phyloP scores from a whole-genome alignment of 2,329 filamentous ascomycete species.

The Colletotrichum orchidophilum region DNA sequence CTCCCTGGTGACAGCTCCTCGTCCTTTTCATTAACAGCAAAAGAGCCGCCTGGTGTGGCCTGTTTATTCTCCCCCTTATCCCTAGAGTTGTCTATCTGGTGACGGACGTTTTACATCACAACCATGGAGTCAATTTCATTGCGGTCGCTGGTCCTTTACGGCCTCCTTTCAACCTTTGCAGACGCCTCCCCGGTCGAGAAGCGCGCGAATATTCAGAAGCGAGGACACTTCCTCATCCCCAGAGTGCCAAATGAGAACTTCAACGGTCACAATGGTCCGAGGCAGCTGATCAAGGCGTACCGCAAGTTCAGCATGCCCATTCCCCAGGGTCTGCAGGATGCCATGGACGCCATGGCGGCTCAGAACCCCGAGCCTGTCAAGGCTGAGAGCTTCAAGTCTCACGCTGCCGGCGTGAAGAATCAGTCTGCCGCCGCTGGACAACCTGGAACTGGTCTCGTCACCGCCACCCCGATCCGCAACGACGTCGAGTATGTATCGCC shows the following conservation, averaged over 20 bases:
- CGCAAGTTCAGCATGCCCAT: constrained; percentile 71
- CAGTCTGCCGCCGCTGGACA: constrained; percentile 22
- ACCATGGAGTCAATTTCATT: constrained; percentile 25
- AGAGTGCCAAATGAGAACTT: constrained; percentile 65
- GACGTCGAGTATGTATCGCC: constrained; percentile 77
- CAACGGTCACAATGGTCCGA: constrained; percentile 63
- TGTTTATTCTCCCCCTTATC: not conserved
- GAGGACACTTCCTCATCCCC: constrained; percentile 68
- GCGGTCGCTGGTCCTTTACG: constrained; percentile 30
- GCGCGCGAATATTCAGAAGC: constrained; percentile 51
- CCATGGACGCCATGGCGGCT: constrained; percentile 39
- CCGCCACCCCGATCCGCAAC: constrained; percentile 70
- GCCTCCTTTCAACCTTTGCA: constrained; percentile 39
- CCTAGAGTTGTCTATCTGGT: constrained; percentile 10
- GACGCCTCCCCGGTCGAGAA: constrained; percentile 33
- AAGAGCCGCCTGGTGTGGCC: constrained; percentile 33
- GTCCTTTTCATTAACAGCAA: constrained; percentile 11
- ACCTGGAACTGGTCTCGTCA: constrained; percentile 62
- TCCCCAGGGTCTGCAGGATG: constrained; percentile 52
- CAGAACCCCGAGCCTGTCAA: constrained; percentile 33
- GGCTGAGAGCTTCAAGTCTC: constrained; percentile 34
- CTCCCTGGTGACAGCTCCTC: constrained; percentile 31
- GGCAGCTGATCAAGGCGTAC: constrained; percentile 72
- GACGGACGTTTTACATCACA: constrained; percentile 20
- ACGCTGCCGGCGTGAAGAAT: constrained; percentile 9